Conservation (phyloP, 768 basidiomycete genomes). For the Coprinopsis sp. region DNA sequence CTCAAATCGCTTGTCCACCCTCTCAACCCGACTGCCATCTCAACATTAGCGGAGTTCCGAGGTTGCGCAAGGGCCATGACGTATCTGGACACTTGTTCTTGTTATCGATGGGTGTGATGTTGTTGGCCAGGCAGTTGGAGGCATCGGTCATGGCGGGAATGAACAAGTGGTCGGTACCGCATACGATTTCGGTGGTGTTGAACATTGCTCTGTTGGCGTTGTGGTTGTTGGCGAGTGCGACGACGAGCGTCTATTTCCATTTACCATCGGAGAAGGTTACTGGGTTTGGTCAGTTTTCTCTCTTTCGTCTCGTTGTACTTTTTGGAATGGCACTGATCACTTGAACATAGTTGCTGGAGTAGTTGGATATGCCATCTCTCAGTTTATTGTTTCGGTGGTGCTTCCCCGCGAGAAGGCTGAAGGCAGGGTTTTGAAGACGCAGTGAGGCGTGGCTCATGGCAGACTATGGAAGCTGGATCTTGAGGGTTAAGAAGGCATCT, state of each 20-base stretch:
- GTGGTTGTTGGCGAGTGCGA: conserved; percentile 72
- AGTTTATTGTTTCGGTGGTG: background rate
- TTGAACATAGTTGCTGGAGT: conserved; percentile 1
- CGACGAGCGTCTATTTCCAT: conserved; percentile 91
- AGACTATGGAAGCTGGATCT: too few species aligned
- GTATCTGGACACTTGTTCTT: conserved; percentile 93
- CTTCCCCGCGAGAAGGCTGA: too few species aligned
- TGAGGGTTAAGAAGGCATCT: too few species aligned
- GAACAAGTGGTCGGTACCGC: conserved; percentile 35
- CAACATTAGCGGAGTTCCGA: conserved; percentile 37
- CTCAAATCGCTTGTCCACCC: conserved; percentile 20
- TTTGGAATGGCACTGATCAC: background rate
- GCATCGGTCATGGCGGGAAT: conserved; percentile 40
- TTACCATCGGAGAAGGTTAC: conserved; percentile 81
- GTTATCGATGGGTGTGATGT: conserved; percentile 71
- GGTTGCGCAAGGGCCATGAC: conserved; percentile 81
- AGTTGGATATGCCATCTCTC: background rate
- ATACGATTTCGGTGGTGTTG: conserved; percentile 42
- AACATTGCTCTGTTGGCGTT: conserved; percentile 48
- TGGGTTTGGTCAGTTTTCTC: conserved; percentile 64
- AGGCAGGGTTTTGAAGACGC: too few species aligned
- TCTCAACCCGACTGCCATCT: background rate
- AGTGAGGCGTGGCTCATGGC: too few species aligned
- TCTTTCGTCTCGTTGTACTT: background rate
- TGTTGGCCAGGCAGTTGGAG: conserved; percentile 72